Conservation (phyloP, 2,329 filamentous ascomycete species). For the Colletotrichum orchidophilum region DNA sequence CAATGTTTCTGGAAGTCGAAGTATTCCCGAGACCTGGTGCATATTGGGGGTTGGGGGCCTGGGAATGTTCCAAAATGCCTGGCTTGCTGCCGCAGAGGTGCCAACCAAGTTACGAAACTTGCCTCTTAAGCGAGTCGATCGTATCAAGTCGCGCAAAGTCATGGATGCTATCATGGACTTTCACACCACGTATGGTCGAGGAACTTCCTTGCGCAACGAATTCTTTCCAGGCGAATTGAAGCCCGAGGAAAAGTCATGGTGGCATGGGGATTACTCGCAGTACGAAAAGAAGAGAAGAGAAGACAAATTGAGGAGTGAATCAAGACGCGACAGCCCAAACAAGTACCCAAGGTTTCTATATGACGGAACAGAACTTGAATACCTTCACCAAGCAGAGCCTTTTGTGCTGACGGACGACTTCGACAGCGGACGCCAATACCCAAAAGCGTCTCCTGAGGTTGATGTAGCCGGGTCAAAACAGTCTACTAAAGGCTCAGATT, state of each 20-base stretch:
- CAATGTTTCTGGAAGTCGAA: background rate
- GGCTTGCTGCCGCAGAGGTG: background rate
- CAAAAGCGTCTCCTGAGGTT: too few species aligned
- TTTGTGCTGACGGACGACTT: too few species aligned
- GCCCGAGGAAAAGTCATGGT: background rate
- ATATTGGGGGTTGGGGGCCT: background rate
- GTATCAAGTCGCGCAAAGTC: background rate
- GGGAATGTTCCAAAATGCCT: conserved; percentile 1
- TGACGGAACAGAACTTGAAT: too few species aligned
- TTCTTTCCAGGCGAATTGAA: background rate
- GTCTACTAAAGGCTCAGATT: too few species aligned
- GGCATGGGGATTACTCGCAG: background rate
- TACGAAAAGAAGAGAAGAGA: background rate
- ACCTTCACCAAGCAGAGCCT: background rate
- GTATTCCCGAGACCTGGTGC: background rate
- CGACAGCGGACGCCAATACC: too few species aligned
- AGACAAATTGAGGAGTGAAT: background rate
- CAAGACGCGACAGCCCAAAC: background rate
- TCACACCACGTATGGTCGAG: background rate
- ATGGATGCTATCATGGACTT: conserved; percentile 21
- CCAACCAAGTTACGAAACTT: background rate
- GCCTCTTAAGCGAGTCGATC: background rate
- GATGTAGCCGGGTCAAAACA: too few species aligned
- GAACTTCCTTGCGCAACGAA: background rate
- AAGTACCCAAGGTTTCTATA: background rate